phyloP scores from a whole-genome alignment of 2,329 filamentous ascomycete species.

The Fusarium udum region DNA sequence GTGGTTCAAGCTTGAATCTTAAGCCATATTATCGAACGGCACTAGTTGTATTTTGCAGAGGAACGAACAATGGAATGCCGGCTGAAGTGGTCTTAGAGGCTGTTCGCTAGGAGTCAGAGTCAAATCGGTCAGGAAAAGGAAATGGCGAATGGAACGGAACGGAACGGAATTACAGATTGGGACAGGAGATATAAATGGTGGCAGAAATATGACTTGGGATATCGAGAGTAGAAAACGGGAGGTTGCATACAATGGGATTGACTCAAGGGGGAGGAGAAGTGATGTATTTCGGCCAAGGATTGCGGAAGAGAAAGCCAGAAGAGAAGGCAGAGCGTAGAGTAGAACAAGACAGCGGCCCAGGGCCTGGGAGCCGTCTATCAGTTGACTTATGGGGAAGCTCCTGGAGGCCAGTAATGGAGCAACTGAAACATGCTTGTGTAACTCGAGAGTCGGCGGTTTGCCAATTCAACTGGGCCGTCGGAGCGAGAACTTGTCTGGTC shows the following conservation, averaged over 20 bases:
- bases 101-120: conserved; percentile 13
- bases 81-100: neutral
- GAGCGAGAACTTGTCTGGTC: conserved; percentile 25
- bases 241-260: conserved; percentile 6
- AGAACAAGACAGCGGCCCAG: conserved; percentile 1
- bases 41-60: conserved; percentile 8
- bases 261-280: neutral
- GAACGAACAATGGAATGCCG: conserved; percentile 1
- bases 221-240: conserved; percentile 8
- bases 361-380: conserved; percentile 14
- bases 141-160: conserved; percentile 15
- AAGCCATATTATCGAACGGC: conserved; percentile 12
- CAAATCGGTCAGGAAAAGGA: neutral
- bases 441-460: conserved; percentile 45
- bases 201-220: neutral
- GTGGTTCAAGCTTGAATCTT: conserved; percentile 3
- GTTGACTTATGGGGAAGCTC: conserved; percentile 40
- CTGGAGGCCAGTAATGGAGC: conserved; percentile 34
- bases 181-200: neutral
- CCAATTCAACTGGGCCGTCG: conserved; percentile 40
- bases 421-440: conserved; percentile 51
- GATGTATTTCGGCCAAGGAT: conserved; percentile 9
- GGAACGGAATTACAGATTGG: neutral
- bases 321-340: conserved; percentile 4
- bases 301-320: conserved; percentile 2